Percentiles rank a stretch among this genome's conserved stretches.
Evolutionary conservation across 805 yeast genomes (phyloP).

Genomic region (Schwanniomyces polymorphus): DNA sequence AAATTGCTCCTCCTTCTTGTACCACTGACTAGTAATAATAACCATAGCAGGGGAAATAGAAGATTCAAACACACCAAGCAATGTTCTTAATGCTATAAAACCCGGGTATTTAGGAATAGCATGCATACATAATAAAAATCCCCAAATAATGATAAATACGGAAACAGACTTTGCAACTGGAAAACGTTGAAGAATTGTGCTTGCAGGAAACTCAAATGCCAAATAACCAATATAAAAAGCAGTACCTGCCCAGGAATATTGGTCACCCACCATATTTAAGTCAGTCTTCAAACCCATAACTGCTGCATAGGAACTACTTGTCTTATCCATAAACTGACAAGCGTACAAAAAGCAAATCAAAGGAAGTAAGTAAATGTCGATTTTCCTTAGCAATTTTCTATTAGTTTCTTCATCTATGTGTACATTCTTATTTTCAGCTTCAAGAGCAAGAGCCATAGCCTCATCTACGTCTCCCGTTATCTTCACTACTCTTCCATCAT

Average conservation of each 20-base stretch:
- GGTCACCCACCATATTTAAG: conserved; percentile 32
- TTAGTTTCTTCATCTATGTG: conserved; percentile 14
- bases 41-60: conserved; percentile 41
- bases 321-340: conserved; percentile 38
- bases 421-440: conserved; percentile 9
- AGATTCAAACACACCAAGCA: conserved; percentile 41
- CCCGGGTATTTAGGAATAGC: conserved; percentile 48
- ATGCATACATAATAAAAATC: conserved; percentile 49
- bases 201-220: conserved; percentile 51
- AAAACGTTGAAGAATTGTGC: conserved; percentile 49
- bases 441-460: conserved; percentile 32
- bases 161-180: conserved; percentile 56
- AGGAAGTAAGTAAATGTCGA: conserved; percentile 25
- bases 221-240: conserved; percentile 58
- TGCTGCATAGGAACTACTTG: conserved; percentile 37
- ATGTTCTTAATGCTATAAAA: conserved; percentile 36
- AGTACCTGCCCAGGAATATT: conserved; percentile 39
- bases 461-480: conserved; percentile 38
- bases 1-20: conserved; percentile 31
- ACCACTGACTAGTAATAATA: conserved; percentile 35
- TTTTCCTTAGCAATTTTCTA: conserved; percentile 17
- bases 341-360: conserved; percentile 22
- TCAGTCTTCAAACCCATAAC: conserved; percentile 38
- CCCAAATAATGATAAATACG: conserved; percentile 58
- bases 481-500: conserved; percentile 19